Base-by-base conservation (phyloP, 2,329 filamentous ascomycete species). In the Alternaria atra region DNA sequence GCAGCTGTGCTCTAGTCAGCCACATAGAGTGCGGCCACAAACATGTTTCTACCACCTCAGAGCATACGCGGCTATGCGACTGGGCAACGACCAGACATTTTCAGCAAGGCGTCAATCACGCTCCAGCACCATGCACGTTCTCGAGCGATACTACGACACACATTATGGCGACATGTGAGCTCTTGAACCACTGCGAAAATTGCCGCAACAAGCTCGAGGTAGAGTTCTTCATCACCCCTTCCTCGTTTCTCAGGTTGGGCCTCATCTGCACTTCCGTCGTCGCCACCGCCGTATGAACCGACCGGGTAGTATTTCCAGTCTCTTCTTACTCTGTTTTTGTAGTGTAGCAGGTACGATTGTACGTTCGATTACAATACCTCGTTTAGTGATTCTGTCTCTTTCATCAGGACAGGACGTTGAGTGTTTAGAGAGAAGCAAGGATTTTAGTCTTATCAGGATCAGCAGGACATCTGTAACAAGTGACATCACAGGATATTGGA, bases 11-110 rank as follows among this genome's bases (percentile, higher is more conserved):
- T 12, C 37, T 30, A 13, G 4, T 52, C 1, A 12, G 8, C 6
- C 35, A 52, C 50, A 52, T 20, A 15, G 48, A 39, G 37, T 52
- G 50, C 15, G 37, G 50, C 35, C 37, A 52, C n/a, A 10, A 29
- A 10, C n/a, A 20, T 29, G 23, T 32, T 15, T 40, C 37, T 5
- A 29, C 27, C 15, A 32, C 27, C 7, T 10, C 23, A 3, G 27
- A 40, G 25, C 17, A 52, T 12, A 52, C 23, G 15, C 25, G 5
- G 17, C 37, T 52, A 6, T 52, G 50, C 37, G 50, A 5, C 8
- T 40, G 40, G 13, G 50, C 50, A 20, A 52, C 27, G 15, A 15
- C 30, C n/a, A 23, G 27, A 37, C 25, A 52, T 32, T 27, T 52
- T 6, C 32, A 30, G n/a, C 50, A 52, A 29, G 35, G 50, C 15